phyloP scores from a whole-genome alignment of 345 rosid species.

The Gossypium sturtianum region DNA sequence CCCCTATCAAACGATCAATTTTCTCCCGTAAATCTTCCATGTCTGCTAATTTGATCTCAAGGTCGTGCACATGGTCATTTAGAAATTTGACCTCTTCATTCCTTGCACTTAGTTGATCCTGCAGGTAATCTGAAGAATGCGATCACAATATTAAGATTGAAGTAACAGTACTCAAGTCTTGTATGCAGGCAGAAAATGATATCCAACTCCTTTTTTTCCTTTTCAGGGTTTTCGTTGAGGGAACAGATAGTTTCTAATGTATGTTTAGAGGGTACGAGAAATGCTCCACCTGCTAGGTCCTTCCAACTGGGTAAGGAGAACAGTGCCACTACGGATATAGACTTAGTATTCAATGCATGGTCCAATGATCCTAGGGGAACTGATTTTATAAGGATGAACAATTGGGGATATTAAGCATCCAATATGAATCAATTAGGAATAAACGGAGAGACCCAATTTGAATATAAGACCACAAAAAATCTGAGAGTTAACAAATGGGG shows the following conservation, averaged over 20 bases:
- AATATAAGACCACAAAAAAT: background rate
- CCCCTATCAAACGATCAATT: slow-evolving; percentile 39
- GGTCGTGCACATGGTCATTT: slow-evolving; percentile 43
- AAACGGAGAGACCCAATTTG: background rate
- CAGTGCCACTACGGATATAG: background rate
- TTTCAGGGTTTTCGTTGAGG: background rate
- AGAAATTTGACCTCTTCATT: slow-evolving; percentile 48
- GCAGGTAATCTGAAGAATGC: slow-evolving; percentile 59
- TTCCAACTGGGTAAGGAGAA: background rate
- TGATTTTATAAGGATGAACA: background rate
- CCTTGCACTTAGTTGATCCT: slow-evolving; percentile 67
- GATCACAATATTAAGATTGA: slow-evolving; percentile 11
- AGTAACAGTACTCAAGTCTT: background rate
- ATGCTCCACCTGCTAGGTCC: background rate
- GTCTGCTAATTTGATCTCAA: slow-evolving; percentile 58
- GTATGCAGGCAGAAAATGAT: background rate
- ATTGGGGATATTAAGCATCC: background rate
- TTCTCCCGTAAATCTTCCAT: slow-evolving; percentile 41
- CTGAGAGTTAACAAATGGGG: background rate
- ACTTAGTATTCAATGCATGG: background rate
- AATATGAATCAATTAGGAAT: background rate
- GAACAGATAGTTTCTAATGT: background rate
- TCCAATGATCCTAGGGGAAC: background rate
- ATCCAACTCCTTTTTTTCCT: background rate
- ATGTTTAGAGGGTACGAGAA: background rate